Base-by-base conservation (phyloP, 2,329 filamentous ascomycete species). In the Escovopsis weberi region DNA sequence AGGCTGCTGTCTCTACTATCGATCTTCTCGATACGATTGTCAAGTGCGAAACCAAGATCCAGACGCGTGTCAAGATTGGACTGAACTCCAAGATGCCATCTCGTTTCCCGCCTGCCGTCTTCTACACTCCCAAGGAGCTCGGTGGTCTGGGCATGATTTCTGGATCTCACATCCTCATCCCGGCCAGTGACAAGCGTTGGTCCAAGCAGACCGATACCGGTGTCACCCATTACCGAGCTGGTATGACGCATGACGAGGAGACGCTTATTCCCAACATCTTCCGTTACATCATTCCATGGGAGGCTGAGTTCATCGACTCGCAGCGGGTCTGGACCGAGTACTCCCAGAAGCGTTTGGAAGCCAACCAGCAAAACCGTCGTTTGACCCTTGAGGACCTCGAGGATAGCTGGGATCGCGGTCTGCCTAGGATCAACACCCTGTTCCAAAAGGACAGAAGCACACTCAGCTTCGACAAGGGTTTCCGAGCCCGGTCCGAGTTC, bases 21-120 rank as follows among this genome's bases (percentile, higher is more conserved):
- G 84, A 86, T 47, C 70, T 98, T 4, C 74, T 98, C 3, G 91
- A 98, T 58, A 95, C 89, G 0, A 98, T 98, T 53, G 91, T 98
- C 59, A 98, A 98, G 66, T 98, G 91, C 53, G 91, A 98, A 64
- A 98, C 93, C 12, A 98, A 98, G 70, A 98, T 98, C 42, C 91
- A 98, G 65, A 98, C 91, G 4, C 78, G 91, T 59, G 91, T 98
- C 54, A 98, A 98, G 74, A 98, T 98, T 53, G 91, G 91, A 2
- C 65, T 98, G 47, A 98, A 98, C 65, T 96, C 89, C 4, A 98
- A 98, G 69, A 98, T 98, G 91, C 91, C 91, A 42, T 95, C 87
- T 36, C 83, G 91, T 69, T 98, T 98, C 70, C 91, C 91, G 15
- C 91, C 91, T 15, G 91, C 91, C 4, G 91, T 98, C 2, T 98